Base-by-base conservation (phyloP, 2,329 filamentous ascomycete genomes). In the Neoscytalidium dimidiatum region DNA sequence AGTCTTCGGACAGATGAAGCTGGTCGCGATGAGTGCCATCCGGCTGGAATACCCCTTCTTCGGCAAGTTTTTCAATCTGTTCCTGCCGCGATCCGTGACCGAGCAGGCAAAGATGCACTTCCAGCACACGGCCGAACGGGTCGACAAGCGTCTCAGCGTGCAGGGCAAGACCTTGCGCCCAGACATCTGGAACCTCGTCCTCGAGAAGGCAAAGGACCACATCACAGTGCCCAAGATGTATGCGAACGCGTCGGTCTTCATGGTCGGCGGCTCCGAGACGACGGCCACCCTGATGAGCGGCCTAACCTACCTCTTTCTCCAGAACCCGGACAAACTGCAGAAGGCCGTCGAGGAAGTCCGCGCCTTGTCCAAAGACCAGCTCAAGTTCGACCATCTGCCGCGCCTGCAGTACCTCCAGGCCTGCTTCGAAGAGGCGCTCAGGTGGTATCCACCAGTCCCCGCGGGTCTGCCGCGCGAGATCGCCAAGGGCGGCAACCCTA, bases 261-360 rank as follows among this genome's bases (percentile, higher is more conserved):
- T 82, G 67, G 62, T 78, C 6, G 81, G 79, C 1, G 81, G 80
- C 1, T 78, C 76, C 17, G 81, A 83, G 66, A 82, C 81, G 0
- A 79, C 79, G 0, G 80, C 80, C 0, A 80, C 76, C 0, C 53
- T 78, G 14, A 68, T 82, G 1, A 74, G 72, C 13, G 80, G 78
- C 3, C 56, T 76, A 6, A 78, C 75, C 0, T 82, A 71, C 60
- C 62, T 72, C 14, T 68, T 80, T 0, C 66, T 79, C 8, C 70
- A 67, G 31, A 68, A 63, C 31, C 67, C 72, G 1, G 68, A 68
- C 0, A 68, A 64, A 6, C 68, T 77, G 71, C 56, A 68, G 13
- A 72, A 72, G 29, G 52, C 78, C 0, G 67, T 66, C 23, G 62
- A 71, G 0, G 77, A 76, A 64, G 69, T 77, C 28, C 70, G 75